Percentiles rank a stretch among this genome's conserved stretches.
Conservation (phyloP, 2,329 filamentous ascomycete genomes). For the Aspergillus fischeri region DNA sequence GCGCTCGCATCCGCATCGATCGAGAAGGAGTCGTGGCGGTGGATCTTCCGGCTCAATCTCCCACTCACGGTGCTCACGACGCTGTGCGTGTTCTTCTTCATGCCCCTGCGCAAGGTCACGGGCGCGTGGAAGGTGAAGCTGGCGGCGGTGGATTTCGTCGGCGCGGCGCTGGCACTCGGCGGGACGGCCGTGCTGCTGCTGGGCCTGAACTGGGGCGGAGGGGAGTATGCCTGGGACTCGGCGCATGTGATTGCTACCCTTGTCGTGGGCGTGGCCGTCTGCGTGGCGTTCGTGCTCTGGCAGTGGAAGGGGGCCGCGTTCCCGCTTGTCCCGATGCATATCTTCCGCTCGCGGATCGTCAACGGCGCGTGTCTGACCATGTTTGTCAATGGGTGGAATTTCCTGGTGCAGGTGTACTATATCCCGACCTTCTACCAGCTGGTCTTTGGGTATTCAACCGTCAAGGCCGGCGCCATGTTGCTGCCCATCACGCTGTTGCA, state of each 20-base stretch:
- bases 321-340: conserved; percentile 41
- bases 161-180: conserved; percentile 45
- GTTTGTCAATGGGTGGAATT: conserved; percentile 59
- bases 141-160: conserved; percentile 50
- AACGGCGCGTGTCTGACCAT: conserved; percentile 55
- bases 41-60: conserved; percentile 54
- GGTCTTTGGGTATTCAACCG: conserved; percentile 42
- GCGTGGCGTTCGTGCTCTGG: conserved; percentile 27
- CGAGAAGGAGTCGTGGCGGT: conserved; percentile 46
- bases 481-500: conserved; percentile 50
- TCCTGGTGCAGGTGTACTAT: conserved; percentile 58
- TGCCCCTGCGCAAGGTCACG: conserved; percentile 53
- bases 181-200: conserved; percentile 46
- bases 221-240: conserved; percentile 55
- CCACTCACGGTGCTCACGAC: conserved; percentile 50
- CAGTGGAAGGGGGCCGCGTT: conserved; percentile 30
- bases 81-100: conserved; percentile 49
- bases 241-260: conserved; percentile 53
- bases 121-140: conserved; percentile 52
- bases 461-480: conserved; percentile 49
- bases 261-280: conserved; percentile 43
- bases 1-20: conserved; percentile 41
- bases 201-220: conserved; percentile 57
- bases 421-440: conserved; percentile 61
- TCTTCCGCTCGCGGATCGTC: conserved; percentile 52